Conservation (phyloP, 805 yeast genomes). For the Saccharomycopsis microspora region DNA sequence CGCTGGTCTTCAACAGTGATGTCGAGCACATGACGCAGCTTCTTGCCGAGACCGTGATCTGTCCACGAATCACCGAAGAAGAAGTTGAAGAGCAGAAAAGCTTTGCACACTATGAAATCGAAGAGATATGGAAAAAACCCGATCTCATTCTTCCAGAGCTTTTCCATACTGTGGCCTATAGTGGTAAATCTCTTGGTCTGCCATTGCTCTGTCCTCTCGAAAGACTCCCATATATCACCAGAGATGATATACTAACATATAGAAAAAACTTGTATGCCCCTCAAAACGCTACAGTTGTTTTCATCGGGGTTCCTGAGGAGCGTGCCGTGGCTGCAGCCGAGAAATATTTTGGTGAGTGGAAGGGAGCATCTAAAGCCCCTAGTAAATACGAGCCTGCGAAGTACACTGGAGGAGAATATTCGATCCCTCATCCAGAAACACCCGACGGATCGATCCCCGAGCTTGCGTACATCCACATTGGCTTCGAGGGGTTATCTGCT, state of each 20-base stretch:
- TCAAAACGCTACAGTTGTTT: slow-evolving; percentile 70
- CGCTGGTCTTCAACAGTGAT: slow-evolving; percentile 84
- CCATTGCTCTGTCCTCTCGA: slow-evolving; percentile 79
- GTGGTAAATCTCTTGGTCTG: slow-evolving; percentile 64
- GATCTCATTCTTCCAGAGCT: slow-evolving; percentile 83
- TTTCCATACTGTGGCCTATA: slow-evolving; percentile 76
- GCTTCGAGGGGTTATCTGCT: slow-evolving; percentile 79
- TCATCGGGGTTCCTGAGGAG: slow-evolving; percentile 73
- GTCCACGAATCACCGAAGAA: slow-evolving; percentile 53
- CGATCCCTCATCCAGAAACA: slow-evolving; percentile 34
- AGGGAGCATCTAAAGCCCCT: slow-evolving; percentile 19
- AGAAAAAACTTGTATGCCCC: slow-evolving; percentile 64
- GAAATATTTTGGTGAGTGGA: slow-evolving; percentile 55
- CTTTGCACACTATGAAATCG: slow-evolving; percentile 72
- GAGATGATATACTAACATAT: slow-evolving; percentile 30
- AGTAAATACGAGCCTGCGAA: slow-evolving; percentile 29
- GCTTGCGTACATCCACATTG: slow-evolving; percentile 75
- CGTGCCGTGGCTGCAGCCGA: slow-evolving; percentile 54
- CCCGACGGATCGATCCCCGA: slow-evolving; percentile 62
- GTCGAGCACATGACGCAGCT: slow-evolving; percentile 68
- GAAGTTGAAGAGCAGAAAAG: slow-evolving; percentile 66
- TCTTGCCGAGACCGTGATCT: slow-evolving; percentile 65
- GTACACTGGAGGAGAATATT: slow-evolving; percentile 50
- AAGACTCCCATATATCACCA: slow-evolving; percentile 40
- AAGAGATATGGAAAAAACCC: slow-evolving; percentile 72